Evolutionary conservation across 805 yeast species (phyloP).

Genomic region (Candida odintsovae): DNA sequence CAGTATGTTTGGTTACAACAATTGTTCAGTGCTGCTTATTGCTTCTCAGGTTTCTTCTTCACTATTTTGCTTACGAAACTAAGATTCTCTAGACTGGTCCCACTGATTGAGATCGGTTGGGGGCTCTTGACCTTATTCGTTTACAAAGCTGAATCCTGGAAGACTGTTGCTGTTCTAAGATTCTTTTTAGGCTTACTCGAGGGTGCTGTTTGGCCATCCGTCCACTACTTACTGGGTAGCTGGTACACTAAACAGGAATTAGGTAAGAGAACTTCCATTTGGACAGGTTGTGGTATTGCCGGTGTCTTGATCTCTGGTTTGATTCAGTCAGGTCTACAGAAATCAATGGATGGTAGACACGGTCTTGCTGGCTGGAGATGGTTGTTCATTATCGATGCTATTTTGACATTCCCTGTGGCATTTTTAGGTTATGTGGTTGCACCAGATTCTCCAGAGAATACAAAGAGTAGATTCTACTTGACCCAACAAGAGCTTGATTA

Average conservation of each 20-base stretch:
- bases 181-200: conserved; percentile 60
- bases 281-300: conserved; percentile 5
- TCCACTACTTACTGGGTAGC: conserved; percentile 50
- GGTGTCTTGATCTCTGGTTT: conserved; percentile 29
- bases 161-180: conserved; percentile 41
- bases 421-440: conserved; percentile 25
- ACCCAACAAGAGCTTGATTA: conserved; percentile 12
- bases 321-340: conserved; percentile 19
- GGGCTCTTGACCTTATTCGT: conserved; percentile 47
- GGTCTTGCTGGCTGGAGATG: conserved; percentile 11
- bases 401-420: conserved; percentile 13
- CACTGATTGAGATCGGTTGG: conserved; percentile 5
- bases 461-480: conserved; percentile 13
- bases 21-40: conserved; percentile 6
- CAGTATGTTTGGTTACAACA: conserved; percentile 22
- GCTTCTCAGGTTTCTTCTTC: conserved; percentile 5
- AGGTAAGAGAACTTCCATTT: conserved; percentile 56
- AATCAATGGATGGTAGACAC: conserved; percentile 3
- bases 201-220: conserved; percentile 53
- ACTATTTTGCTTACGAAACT: conserved; percentile 4
- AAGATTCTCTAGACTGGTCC: conserved; percentile 4
- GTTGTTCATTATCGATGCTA: conserved; percentile 11
- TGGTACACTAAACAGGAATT: conserved; percentile 52
- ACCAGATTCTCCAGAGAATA: conserved; percentile 35
- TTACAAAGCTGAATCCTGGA: conserved; percentile 4